Evolutionary conservation across 2,329 filamentous ascomycete genomes (phyloP), one percentile per base, ranked within the genome.

Genomic region (Fonsecaea multimorphosa): DNA sequence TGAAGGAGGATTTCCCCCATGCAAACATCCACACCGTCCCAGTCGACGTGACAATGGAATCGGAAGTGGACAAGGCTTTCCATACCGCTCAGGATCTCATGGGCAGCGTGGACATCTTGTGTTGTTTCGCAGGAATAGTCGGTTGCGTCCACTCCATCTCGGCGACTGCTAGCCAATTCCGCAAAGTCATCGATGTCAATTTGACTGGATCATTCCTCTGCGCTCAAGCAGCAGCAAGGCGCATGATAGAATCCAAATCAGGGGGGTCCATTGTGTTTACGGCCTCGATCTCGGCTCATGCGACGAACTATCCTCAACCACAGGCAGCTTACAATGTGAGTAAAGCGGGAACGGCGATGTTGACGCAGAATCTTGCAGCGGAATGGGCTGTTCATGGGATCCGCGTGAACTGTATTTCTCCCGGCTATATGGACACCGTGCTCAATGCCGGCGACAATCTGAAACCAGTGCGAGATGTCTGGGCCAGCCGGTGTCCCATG

Each of bases 391-490:
- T 80, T 1, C 84, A 89, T 73, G 90, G 91, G 0, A 91, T 93
- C 66, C 78, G 88, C 2, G 87, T 90, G 4, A 93, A 93, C 71
- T 86, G 82, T 19, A 82, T 93, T 52, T 87, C 84, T 44, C 91
- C 91, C 0, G 90, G 90, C 0, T 93, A 93, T 71, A 91, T 92
- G 87, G 89, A 91, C 72, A 92, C 89, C 0, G 85, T 91, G 12
- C 77, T 93, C 55, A 93, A 92, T 72, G 87, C 87, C 65, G 88
- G 88, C 0, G 82, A 84, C 7, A 85, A 85, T 0, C 74, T 91
- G 54, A 81, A 81, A 11, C 79, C 80, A 40, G 82, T 83, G 40
- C 79, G 85, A 64, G 78, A 78, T 32, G 80, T 83, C 1, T 91
- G 89, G 89, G 80, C 80, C 24, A 78, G 77, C 36, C 79, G 87